Conservation (phyloP, 805 yeast species). For the Alloascoidea hylecoeti region DNA sequence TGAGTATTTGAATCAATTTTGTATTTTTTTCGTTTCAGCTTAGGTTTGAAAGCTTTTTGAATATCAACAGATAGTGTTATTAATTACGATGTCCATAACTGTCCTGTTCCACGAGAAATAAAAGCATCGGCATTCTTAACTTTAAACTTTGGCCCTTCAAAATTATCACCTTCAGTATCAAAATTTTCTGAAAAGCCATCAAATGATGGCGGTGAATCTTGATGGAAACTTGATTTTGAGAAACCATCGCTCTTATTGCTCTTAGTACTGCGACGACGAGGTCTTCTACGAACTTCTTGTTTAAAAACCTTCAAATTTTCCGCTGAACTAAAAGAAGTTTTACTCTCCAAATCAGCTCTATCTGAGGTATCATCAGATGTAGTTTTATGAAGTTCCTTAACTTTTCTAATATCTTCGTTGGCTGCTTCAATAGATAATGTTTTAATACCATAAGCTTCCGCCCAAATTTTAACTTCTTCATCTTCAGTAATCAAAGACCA, state of each 20-base stretch:
- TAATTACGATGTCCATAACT: background rate
- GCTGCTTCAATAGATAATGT: background rate
- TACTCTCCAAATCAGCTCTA: background rate
- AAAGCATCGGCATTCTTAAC: background rate
- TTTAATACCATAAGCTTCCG: background rate
- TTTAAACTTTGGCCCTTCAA: background rate
- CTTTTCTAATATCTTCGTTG: background rate
- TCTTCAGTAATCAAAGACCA: background rate
- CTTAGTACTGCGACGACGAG: background rate
- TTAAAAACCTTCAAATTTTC: no score
- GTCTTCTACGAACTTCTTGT: background rate
- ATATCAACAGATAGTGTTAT: no score
- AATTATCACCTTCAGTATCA: background rate
- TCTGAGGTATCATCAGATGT: background rate
- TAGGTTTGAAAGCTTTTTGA: no score
- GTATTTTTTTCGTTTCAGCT: no score
- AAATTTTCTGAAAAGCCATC: background rate
- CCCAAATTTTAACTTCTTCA: conserved; percentile 1
- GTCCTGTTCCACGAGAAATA: background rate
- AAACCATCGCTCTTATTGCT: background rate
- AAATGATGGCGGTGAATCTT: background rate
- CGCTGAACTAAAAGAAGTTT: no score
- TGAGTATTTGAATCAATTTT: no score
- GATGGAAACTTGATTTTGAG: background rate
- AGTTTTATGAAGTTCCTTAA: background rate